Percentiles rank a stretch among this genome's conserved stretches.
phyloP scores from a whole-genome alignment of 2,329 filamentous ascomycete genomes.

The Amphichorda felina region DNA sequence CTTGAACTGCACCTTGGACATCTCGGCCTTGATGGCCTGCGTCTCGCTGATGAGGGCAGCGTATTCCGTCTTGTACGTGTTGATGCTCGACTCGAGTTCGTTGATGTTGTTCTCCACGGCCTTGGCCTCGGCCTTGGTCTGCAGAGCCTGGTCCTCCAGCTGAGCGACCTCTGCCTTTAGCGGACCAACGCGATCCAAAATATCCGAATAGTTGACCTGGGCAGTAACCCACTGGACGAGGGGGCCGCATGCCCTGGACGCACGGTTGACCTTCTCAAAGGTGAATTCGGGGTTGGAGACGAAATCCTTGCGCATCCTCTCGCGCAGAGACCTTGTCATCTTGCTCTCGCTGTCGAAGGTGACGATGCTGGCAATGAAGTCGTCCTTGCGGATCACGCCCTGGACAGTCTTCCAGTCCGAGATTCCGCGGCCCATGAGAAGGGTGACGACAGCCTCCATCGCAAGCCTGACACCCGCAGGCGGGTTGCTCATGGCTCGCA shows the following conservation, averaged over 20 bases:
- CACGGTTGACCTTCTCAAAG: constrained; percentile 89
- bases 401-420: constrained; percentile 88
- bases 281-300: constrained; percentile 91
- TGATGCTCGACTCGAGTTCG: constrained; percentile 79
- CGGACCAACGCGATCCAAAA: constrained; percentile 86
- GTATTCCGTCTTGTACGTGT: constrained; percentile 92
- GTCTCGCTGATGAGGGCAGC: constrained; percentile 93
- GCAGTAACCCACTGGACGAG: constrained; percentile 95
- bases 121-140: constrained; percentile 88
- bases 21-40: constrained; percentile 92
- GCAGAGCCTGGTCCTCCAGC: constrained; percentile 77
- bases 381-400: constrained; percentile 77
- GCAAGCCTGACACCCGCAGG: constrained; percentile 84
- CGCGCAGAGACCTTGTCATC: constrained; percentile 74
- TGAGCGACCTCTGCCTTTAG: constrained; percentile 79
- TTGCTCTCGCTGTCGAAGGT: constrained; percentile 91
- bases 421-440: constrained; percentile 67
- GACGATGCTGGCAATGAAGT: constrained; percentile 96
- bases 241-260: constrained; percentile 92
- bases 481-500: constrained; percentile 90
- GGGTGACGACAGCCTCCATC: constrained; percentile 89
- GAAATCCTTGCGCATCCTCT: constrained; percentile 88
- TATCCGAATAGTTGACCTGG: constrained; percentile 96
- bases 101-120: constrained; percentile 82
- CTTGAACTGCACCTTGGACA: constrained; percentile 94